Conservation (phyloP, 345 rosid species). For the Anacardium occidentale region DNA sequence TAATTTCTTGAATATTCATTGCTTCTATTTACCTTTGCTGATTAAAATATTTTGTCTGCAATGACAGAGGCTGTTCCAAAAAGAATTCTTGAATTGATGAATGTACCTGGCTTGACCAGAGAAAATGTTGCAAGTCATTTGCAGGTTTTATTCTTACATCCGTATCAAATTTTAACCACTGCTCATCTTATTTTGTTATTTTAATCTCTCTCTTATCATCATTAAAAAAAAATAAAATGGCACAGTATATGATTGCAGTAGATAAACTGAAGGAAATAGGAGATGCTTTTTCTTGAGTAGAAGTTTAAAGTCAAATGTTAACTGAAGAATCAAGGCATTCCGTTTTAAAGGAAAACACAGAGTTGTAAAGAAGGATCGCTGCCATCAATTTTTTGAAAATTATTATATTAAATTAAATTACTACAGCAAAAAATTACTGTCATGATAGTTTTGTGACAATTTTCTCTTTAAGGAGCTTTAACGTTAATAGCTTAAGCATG, state of each 20-base stretch:
- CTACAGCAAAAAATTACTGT: neutral
- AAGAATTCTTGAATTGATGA: conserved; percentile 84
- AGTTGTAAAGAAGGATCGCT: neutral
- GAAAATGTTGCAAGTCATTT: conserved; percentile 89
- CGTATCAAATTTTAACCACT: neutral
- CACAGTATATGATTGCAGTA: neutral
- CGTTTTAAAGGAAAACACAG: neutral
- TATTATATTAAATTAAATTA: too few species aligned
- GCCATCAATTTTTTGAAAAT: neutral
- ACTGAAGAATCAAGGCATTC: conserved; percentile 3
- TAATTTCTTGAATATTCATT: neutral
- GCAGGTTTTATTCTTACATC: conserved; percentile 50
- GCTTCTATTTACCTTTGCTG: conserved; percentile 19
- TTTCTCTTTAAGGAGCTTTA: neutral
- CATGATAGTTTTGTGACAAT: neutral
- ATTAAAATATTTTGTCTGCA: conserved; percentile 15
- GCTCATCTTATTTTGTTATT: neutral
- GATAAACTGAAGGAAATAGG: neutral
- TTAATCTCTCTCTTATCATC: neutral
- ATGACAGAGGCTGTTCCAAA: conserved; percentile 84
- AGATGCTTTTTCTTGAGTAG: neutral
- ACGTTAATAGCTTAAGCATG: neutral
- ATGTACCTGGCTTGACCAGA: conserved; percentile 73
- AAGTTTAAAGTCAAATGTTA: neutral
- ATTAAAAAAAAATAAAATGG: too few species aligned